These are phyloP conservation scores for Antitrichia curtipendula DNA, from an alignment of 225 moss, liverwort and hornwort genomes.

Conservation along the genomic window DNA sequence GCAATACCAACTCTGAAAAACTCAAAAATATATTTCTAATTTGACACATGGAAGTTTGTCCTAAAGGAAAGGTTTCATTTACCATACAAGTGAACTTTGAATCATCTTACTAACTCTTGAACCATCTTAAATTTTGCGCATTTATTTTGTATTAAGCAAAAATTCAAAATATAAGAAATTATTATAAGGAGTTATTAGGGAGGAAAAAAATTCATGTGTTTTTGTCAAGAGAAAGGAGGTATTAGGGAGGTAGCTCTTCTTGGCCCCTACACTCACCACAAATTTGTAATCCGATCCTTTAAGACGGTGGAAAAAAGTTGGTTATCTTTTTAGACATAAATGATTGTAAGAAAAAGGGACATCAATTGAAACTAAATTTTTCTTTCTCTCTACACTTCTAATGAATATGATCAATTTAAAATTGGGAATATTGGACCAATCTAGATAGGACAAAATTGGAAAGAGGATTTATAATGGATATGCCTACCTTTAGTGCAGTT, in stretches of 20 bases:
- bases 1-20: background rate
- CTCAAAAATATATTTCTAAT: background rate
- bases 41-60: background rate
- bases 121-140: background rate
- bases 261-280: rapidly evolving
- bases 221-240: rapidly evolving
- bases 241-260: background rate
- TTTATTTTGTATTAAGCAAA: background rate
- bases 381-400: background rate
- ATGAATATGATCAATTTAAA: background rate
- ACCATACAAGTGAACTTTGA: background rate
- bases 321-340: background rate
- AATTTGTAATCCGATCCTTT: background rate
- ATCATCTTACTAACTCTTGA: background rate
- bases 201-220: background rate
- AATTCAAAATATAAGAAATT: background rate
- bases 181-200: too few species aligned
- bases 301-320: background rate
- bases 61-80: rapidly evolving
- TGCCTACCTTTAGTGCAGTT: background rate
- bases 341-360: background rate
- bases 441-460: rapidly evolving
- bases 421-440: background rate
- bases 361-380: background rate
- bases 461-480: background rate